Percentiles rank a stretch among this genome's conserved stretches.
These are phyloP conservation scores for Hanseniaspora valbyensis DNA, from an alignment of 805 yeast genomes.

Conservation along the genomic window DNA sequence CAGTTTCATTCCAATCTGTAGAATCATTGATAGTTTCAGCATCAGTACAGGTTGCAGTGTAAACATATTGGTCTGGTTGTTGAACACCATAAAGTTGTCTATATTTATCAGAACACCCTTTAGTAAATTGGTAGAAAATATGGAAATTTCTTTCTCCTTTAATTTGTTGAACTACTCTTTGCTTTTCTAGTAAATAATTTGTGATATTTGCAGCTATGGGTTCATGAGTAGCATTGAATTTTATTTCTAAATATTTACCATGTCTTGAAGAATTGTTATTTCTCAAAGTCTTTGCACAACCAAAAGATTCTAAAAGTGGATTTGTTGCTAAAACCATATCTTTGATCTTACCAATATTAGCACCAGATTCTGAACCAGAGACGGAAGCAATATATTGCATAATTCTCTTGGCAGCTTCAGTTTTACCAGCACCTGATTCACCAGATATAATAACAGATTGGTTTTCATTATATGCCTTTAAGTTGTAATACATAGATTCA, in stretches of 20 bases:
- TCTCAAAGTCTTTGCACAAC: conserved; percentile 95
- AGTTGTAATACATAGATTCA: conserved; percentile 88
- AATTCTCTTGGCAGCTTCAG: conserved; percentile 94
- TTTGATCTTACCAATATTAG: conserved; percentile 73
- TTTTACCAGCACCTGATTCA: conserved; percentile 96
- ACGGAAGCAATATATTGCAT: conserved; percentile 95
- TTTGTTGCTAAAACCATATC: conserved; percentile 98
- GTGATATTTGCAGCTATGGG: conserved; percentile 95
- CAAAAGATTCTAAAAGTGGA: conserved; percentile 96
- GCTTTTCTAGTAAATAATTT: conserved; percentile 85
- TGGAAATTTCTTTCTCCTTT: conserved; percentile 91
- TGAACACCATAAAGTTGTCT: conserved; percentile 82
- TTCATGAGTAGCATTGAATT: conserved; percentile 67
- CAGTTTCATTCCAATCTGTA: conserved; percentile 66
- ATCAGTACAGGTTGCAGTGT: conserved; percentile 76
- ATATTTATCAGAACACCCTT: conserved; percentile 75
- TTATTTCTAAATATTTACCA: conserved; percentile 89
- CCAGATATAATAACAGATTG: conserved; percentile 97
- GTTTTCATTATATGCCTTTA: conserved; percentile 86
- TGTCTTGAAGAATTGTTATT: conserved; percentile 96
- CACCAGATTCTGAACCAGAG: conserved; percentile 43
- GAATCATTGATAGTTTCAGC: conserved; percentile 82
- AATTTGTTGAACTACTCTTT: conserved; percentile 93
- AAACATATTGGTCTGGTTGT: conserved; percentile 82
- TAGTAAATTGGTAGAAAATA: conserved; percentile 90